These are phyloP conservation scores for Amanita rimosa DNA, from an alignment of 768 basidiomycete genomes.

Conservation along the genomic window DNA sequence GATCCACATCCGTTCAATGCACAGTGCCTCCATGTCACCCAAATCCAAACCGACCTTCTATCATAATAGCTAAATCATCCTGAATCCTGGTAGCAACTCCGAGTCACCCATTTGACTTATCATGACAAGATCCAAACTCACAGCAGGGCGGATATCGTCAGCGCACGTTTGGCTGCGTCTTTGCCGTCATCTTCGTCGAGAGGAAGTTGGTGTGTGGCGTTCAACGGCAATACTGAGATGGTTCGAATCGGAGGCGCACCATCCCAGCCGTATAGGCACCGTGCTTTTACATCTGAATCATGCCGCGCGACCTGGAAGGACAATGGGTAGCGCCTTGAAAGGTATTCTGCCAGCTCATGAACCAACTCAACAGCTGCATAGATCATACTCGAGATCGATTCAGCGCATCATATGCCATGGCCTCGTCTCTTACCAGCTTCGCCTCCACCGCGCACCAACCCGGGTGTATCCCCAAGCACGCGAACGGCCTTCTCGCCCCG, in stretches of 20 bases:
- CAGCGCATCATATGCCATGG: neutral
- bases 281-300: slow-evolving; percentile 8
- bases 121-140: slow-evolving; percentile 24
- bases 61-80: slow-evolving; percentile 49
- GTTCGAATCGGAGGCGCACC: slow-evolving; percentile 37
- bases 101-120: neutral
- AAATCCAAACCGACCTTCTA: slow-evolving; percentile 31
- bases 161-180: slow-evolving; percentile 35
- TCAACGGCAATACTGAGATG: slow-evolving; percentile 39
- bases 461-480: slow-evolving; percentile 37
- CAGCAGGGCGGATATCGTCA: slow-evolving; percentile 53
- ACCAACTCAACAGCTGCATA: slow-evolving; percentile 49
- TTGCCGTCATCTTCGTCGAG: slow-evolving; percentile 20
- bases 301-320: slow-evolving; percentile 42
- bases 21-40: neutral
- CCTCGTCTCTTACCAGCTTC: slow-evolving; percentile 25
- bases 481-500: slow-evolving; percentile 36
- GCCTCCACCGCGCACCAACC: slow-evolving; percentile 23
- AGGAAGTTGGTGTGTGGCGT: slow-evolving; percentile 39
- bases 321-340: slow-evolving; percentile 48
- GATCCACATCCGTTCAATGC: too few species aligned
- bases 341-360: slow-evolving; percentile 58
- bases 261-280: slow-evolving; percentile 23
- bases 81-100: slow-evolving; percentile 27
- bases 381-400: neutral